Evolutionary conservation across 2,329 filamentous ascomycete genomes (phyloP).

Genomic region (Ophiostoma fasciatum): DNA sequence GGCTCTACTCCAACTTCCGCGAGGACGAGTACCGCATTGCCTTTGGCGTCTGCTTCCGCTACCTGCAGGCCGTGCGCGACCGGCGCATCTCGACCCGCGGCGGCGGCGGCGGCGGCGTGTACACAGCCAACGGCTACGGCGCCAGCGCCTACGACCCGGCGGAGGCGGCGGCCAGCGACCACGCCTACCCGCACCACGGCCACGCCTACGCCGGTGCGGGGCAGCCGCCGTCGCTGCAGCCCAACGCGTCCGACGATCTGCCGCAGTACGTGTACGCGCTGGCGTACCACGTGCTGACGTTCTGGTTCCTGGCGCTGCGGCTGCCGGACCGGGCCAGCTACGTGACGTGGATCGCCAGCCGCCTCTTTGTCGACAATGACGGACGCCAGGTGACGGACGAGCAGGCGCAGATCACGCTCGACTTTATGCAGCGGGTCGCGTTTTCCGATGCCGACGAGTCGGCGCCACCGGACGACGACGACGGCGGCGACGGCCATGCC

Average conservation of each 20-base stretch:
- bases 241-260: constrained; percentile 48
- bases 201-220: too few relatives aligned
- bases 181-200: too few relatives aligned
- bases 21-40: constrained; percentile 88
- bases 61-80: constrained; percentile 76
- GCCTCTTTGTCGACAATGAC: constrained; percentile 64
- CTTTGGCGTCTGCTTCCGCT: constrained; percentile 89
- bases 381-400: constrained; percentile 71
- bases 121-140: neutral
- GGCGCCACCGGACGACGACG: constrained; percentile 37
- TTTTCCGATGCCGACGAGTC: constrained; percentile 78
- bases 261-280: constrained; percentile 89
- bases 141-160: neutral
- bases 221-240: constrained; percentile 13
- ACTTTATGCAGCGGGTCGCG: constrained; percentile 83
- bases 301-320: constrained; percentile 89
- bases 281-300: constrained; percentile 88
- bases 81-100: constrained; percentile 34
- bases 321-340: constrained; percentile 70
- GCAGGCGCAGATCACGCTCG: constrained; percentile 82
- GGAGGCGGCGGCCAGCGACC: too few relatives aligned
- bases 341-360: constrained; percentile 80
- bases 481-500: constrained; percentile 17
- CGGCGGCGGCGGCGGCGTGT: constrained; percentile 15
- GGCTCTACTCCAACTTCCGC: constrained; percentile 75